phyloP scores from a whole-genome alignment of 768 basidiomycete genomes.

The Termitomyces sp. region DNA sequence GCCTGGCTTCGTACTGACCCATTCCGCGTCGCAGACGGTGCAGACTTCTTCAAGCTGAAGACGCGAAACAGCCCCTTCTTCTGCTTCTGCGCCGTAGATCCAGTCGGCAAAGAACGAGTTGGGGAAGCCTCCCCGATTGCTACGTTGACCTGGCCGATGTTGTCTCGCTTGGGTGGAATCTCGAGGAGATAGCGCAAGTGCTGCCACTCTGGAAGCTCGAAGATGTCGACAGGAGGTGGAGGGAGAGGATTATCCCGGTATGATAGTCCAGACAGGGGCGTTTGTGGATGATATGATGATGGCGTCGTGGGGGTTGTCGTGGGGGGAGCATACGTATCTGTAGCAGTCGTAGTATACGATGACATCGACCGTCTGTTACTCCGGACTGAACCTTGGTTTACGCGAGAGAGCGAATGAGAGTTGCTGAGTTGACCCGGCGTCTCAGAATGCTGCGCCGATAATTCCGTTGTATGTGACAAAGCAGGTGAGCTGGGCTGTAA shows the following conservation, averaged over 20 bases:
- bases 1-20: neutral
- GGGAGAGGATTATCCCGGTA: slow-evolving; percentile 1
- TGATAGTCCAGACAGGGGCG: neutral
- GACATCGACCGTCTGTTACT: neutral
- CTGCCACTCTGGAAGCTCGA: slow-evolving; percentile 39
- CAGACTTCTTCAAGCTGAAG: neutral
- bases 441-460: slow-evolving; percentile 26
- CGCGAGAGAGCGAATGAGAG: neutral
- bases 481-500: neutral
- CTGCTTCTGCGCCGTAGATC: neutral
- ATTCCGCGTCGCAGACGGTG: neutral
- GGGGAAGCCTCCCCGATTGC: neutral
- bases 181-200: slow-evolving; percentile 4
- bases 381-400: neutral
- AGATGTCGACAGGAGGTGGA: slow-evolving; percentile 34
- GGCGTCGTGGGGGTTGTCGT: neutral
- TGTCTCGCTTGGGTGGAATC: neutral
- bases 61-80: neutral
- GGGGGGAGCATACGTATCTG: neutral
- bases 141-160: neutral
- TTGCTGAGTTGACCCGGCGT: neutral
- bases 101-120: neutral
- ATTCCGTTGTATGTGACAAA: slow-evolving; percentile 33
- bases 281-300: neutral
- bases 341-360: neutral